These are phyloP conservation scores for Zymoseptoria passerinii DNA, from an alignment of 2,329 filamentous ascomycete species.

Conservation along the genomic window DNA sequence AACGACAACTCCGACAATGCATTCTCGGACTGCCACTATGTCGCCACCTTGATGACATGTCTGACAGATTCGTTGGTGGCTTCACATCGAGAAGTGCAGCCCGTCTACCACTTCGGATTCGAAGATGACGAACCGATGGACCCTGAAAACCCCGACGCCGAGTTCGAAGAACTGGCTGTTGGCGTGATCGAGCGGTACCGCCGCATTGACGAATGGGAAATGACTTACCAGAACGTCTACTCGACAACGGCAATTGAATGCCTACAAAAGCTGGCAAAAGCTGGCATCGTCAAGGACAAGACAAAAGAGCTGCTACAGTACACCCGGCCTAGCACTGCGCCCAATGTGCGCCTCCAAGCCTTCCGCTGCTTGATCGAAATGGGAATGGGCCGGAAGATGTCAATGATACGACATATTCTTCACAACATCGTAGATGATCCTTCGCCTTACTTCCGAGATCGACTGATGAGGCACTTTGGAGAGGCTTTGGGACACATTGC, in stretches of 20 bases:
- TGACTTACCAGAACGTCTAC: conserved; percentile 57
- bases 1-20: conserved; percentile 90
- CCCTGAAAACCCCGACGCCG: conserved; percentile 38
- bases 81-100: conserved; percentile 23
- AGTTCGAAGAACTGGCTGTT: conserved; percentile 49
- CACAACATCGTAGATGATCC: conserved; percentile 49
- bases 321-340: conserved; percentile 50
- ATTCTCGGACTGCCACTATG: conserved; percentile 83
- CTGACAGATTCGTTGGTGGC: conserved; percentile 48
- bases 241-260: conserved; percentile 54
- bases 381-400: conserved; percentile 43
- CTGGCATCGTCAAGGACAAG: conserved; percentile 45
- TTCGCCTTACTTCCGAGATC: conserved; percentile 50
- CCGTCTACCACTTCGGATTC: conserved; percentile 30
- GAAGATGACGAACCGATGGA: conserved; percentile 39
- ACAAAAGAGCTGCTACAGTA: conserved; percentile 54
- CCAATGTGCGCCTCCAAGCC: conserved; percentile 51
- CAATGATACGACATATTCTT: conserved; percentile 48
- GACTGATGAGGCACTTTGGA: conserved; percentile 46
- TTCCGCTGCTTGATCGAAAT: conserved; percentile 51
- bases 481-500: conserved; percentile 51
- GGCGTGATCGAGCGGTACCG: conserved; percentile 56
- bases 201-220: conserved; percentile 59
- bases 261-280: conserved; percentile 47
- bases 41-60: conserved; percentile 66